Conservation (phyloP, 352 stramenopile genomes). For the Phytopythium aichiense region DNA sequence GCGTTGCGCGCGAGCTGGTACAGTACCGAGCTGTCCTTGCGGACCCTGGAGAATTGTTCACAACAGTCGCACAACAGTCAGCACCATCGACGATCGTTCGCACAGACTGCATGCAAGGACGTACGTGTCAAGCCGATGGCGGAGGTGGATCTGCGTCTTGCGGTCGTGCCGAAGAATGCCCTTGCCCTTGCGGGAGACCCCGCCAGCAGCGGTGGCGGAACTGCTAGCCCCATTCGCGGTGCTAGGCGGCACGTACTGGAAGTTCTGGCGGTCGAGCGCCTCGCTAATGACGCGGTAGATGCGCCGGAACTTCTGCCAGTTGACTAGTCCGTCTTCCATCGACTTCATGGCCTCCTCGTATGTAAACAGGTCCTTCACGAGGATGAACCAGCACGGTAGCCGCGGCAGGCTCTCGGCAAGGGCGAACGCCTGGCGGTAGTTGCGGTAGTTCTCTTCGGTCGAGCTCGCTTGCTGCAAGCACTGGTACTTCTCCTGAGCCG, state of each 20-base stretch:
- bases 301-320: conserved; percentile 86
- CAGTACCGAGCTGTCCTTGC: conserved; percentile 79
- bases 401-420: conserved; percentile 73
- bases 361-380: conserved; percentile 86
- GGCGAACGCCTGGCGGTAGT: conserved; percentile 78
- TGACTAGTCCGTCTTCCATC: conserved; percentile 75
- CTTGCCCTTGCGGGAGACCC: conserved; percentile 68
- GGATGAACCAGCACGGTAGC: conserved; percentile 78
- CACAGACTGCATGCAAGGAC: conserved; percentile 12
- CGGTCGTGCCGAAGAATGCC: conserved; percentile 70
- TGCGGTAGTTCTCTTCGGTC: conserved; percentile 85
- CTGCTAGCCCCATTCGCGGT: conserved; percentile 23
- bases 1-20: conserved; percentile 83
- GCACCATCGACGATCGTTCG: background rate
- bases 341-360: conserved; percentile 87
- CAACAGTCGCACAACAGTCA: conserved; percentile 9
- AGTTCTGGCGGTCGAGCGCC: conserved; percentile 69
- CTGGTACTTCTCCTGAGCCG: conserved; percentile 72
- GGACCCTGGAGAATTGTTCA: conserved; percentile 45
- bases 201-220: conserved; percentile 11
- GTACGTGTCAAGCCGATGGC: conserved; percentile 83
- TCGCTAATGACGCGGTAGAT: conserved; percentile 80
- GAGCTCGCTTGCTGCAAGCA: conserved; percentile 77
- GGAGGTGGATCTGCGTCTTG: conserved; percentile 68
- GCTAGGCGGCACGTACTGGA: conserved; percentile 53